These are phyloP conservation scores for Aspergillus uvarum DNA, from an alignment of 2,329 filamentous ascomycete genomes.

Conservation along the genomic window DNA sequence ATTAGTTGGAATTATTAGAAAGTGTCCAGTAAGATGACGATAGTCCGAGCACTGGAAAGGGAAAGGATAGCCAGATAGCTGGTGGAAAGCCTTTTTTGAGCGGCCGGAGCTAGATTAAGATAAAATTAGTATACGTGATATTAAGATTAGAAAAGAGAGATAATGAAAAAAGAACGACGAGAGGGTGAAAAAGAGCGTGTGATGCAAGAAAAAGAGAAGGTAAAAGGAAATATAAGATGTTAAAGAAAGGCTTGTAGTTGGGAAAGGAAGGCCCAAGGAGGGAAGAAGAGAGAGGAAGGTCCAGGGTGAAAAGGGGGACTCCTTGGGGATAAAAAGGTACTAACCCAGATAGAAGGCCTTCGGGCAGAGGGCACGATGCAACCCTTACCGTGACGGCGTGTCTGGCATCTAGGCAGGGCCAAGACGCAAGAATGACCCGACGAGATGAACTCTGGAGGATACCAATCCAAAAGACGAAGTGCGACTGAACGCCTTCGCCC, in stretches of 20 bases:
- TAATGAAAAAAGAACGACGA: constrained; percentile 13
- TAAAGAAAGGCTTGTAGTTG: constrained; percentile 16
- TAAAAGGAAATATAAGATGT: constrained; percentile 12
- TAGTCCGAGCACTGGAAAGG: constrained; percentile 39
- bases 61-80: constrained; percentile 28
- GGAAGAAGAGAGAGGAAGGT: constrained; percentile 9
- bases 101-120: constrained; percentile 35
- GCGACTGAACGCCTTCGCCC: constrained; percentile 51
- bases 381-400: constrained; percentile 46
- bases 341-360: constrained; percentile 45
- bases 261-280: constrained; percentile 8
- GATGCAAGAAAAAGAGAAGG: not conserved
- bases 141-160: constrained; percentile 22
- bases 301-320: constrained; percentile 20
- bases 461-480: constrained; percentile 42
- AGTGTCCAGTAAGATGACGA: constrained; percentile 43
- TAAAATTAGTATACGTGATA: constrained; percentile 32
- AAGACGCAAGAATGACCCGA: constrained; percentile 42
- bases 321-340: constrained; percentile 33
- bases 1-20: constrained; percentile 58
- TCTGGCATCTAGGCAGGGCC: constrained; percentile 46
- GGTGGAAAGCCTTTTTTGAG: constrained; percentile 26
- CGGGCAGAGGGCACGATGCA: constrained; percentile 41
- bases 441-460: constrained; percentile 37
- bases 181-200: not conserved